Conservation (phyloP, 257 asterid genomes). For the Nicotiana attenuata region DNA sequence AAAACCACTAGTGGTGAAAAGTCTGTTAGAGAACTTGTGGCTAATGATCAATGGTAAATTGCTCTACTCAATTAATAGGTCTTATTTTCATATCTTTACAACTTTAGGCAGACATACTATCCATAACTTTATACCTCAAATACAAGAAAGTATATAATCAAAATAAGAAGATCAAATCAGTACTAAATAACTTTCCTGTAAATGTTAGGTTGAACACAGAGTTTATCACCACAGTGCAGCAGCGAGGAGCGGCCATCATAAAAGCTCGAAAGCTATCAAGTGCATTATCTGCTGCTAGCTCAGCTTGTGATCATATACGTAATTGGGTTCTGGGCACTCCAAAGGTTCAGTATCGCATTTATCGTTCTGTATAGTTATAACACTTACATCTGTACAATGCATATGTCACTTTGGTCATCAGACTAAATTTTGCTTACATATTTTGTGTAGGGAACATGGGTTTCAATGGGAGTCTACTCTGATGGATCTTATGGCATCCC, state of each 20-base stretch:
- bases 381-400: neutral
- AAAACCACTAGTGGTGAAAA: constrained; percentile 32
- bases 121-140: neutral
- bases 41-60: constrained; percentile 51
- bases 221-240: constrained; percentile 59
- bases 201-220: constrained; percentile 48
- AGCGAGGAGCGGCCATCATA: constrained; percentile 65
- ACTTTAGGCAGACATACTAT: neutral
- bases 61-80: neutral
- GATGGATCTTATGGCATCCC: constrained; percentile 84
- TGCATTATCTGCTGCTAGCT: constrained; percentile 78
- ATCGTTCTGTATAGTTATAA: neutral
- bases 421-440: neutral
- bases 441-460: constrained; percentile 61
- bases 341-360: constrained; percentile 36
- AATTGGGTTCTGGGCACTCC: constrained; percentile 88
- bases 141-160: neutral
- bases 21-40: constrained; percentile 42
- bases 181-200: neutral
- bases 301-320: constrained; percentile 83
- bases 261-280: constrained; percentile 74
- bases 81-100: neutral
- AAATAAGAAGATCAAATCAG: neutral
- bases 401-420: neutral
- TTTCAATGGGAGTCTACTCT: constrained; percentile 83